Percentiles rank a stretch among this genome's conserved stretches.
phyloP scores from a whole-genome alignment of 2,329 filamentous ascomycete genomes.

The Calonectria montana region DNA sequence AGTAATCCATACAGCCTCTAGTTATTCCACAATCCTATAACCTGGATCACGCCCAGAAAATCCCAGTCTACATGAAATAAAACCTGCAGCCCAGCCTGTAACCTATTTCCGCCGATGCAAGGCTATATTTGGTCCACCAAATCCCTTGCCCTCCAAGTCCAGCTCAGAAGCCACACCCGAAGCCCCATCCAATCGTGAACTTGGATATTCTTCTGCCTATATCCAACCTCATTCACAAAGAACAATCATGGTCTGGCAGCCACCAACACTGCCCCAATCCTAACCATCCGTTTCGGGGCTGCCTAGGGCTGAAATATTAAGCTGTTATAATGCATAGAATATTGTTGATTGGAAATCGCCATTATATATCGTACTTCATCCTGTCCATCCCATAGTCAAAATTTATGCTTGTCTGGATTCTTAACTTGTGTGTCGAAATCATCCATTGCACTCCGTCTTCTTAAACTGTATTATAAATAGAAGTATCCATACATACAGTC shows the following conservation, averaged over 20 bases:
- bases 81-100: neutral
- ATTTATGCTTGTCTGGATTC: neutral
- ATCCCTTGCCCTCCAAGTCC: neutral
- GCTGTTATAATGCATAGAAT: neutral
- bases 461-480: neutral
- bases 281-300: neutral
- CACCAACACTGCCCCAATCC: neutral
- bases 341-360: neutral
- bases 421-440: neutral
- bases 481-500: neutral
- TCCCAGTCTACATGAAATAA: neutral
- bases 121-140: neutral
- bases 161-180: slow-evolving; percentile 5
- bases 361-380: neutral
- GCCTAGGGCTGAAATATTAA: slow-evolving; percentile 8
- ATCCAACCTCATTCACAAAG: neutral
- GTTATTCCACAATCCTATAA: too few species aligned
- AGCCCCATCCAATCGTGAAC: slow-evolving; percentile 42
- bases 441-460: neutral
- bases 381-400: neutral
- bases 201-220: slow-evolving; percentile 48
- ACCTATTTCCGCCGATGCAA: neutral
- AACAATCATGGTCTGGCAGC: neutral
- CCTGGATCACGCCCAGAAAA: neutral
- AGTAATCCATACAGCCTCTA: neutral